A percentile compares a stretch with the other conserved stretches of the same genome.
These are phyloP conservation scores for Tulasnella sp. DNA, from an alignment of 768 basidiomycete genomes.

Conservation along the genomic window DNA sequence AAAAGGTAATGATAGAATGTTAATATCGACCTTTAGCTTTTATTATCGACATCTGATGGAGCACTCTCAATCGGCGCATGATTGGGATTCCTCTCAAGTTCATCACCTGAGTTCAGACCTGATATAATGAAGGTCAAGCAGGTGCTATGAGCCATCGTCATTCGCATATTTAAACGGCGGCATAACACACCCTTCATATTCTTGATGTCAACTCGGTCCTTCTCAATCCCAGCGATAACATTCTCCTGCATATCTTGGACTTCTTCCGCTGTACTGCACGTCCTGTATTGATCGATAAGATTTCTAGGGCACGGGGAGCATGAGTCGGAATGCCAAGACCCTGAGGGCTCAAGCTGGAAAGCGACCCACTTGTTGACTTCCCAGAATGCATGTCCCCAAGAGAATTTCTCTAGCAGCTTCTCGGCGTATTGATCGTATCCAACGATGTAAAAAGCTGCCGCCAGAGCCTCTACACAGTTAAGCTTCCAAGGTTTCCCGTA, in stretches of 20 bases:
- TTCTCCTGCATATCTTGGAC: slow-evolving; percentile 50
- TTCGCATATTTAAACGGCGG: too few species aligned
- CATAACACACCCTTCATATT: background rate
- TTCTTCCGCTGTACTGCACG: slow-evolving; percentile 52
- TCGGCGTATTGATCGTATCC: slow-evolving; percentile 79
- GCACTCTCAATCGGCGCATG: too few species aligned
- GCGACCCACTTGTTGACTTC: slow-evolving; percentile 62
- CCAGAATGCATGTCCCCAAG: slow-evolving; percentile 86
- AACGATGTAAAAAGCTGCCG: slow-evolving; percentile 90
- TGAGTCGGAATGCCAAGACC: background rate
- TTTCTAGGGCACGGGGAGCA: slow-evolving; percentile 29
- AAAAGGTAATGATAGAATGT: too few species aligned
- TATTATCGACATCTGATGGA: too few species aligned
- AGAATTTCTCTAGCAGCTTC: slow-evolving; percentile 64
- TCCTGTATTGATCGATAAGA: slow-evolving; percentile 66
- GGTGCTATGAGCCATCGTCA: too few species aligned
- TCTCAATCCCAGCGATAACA: slow-evolving; percentile 60
- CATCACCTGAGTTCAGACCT: too few species aligned
- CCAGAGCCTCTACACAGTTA: slow-evolving; percentile 90
- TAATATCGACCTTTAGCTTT: too few species aligned
- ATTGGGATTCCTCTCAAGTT: too few species aligned
- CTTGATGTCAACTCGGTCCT: slow-evolving; percentile 22
- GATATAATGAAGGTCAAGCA: too few species aligned
- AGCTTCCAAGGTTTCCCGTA: slow-evolving; percentile 96
- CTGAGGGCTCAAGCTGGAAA: background rate